Conservation (phyloP, 202 grass and related monocot species). For the Eragrostis tef region DNA sequence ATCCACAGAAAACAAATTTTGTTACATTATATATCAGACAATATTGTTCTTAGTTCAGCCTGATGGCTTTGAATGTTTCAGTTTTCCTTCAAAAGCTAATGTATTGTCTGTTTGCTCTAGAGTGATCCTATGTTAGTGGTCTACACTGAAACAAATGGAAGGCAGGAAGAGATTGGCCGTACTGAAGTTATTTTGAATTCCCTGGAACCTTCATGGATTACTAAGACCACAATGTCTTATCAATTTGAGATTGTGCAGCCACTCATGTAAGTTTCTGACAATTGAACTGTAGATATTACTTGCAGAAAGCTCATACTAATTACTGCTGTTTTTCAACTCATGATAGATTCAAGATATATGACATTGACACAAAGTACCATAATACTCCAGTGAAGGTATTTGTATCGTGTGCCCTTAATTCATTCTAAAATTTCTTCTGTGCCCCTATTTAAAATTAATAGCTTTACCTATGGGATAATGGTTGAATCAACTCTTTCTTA, state of each 20-base stretch:
- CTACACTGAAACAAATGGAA: constrained; percentile 66
- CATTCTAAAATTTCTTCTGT: not conserved
- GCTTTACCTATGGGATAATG: not conserved
- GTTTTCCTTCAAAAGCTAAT: constrained; percentile 32
- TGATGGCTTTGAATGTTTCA: constrained; percentile 1
- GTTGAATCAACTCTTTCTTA: constrained; percentile 8
- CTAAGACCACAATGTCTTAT: constrained; percentile 80
- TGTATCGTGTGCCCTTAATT: constrained; percentile 9
- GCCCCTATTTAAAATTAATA: not conserved
- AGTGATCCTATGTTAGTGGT: constrained; percentile 94
- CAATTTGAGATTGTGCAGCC: constrained; percentile 94
- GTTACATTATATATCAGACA: not conserved
- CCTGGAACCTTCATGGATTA: constrained; percentile 84
- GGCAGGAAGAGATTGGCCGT: constrained; percentile 86
- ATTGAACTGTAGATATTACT: constrained; percentile 26
- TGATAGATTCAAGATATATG: constrained; percentile 79
- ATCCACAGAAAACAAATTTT: not conserved
- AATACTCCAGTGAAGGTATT: constrained; percentile 82
- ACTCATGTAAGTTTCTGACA: constrained; percentile 68
- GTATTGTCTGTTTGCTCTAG: constrained; percentile 50
- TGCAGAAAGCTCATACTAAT: constrained; percentile 40
- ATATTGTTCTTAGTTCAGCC: constrained; percentile 31
- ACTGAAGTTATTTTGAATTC: constrained; percentile 92
- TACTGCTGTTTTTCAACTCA: constrained; percentile 19
- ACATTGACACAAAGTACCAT: constrained; percentile 89